Evolutionary conservation across 495 filamentous ascomycete genomes (phyloP).

Genomic region (Copromyces sp.): DNA sequence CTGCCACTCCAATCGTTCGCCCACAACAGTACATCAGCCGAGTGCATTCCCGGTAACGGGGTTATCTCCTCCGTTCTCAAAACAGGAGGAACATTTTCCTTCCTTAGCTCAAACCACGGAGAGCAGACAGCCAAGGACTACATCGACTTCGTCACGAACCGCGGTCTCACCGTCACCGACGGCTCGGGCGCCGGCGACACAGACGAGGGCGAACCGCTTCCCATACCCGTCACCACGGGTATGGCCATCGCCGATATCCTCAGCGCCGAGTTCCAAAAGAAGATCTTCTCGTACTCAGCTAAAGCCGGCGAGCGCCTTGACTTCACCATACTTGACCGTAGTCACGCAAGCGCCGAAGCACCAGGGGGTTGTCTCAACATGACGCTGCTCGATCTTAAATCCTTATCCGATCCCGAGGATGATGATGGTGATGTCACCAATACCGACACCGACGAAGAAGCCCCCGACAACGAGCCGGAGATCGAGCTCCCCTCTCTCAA

Average conservation of each 20-base stretch:
- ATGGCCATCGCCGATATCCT: constrained; percentile 9
- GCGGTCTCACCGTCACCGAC: constrained; percentile 9
- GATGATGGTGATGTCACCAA: background rate
- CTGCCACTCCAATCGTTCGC: background rate
- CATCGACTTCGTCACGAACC: constrained; percentile 8
- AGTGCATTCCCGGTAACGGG: constrained; percentile 5
- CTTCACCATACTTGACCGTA: constrained; percentile 8
- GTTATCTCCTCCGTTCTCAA: constrained; percentile 14
- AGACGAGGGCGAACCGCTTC: constrained; percentile 3
- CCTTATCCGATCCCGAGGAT: background rate
- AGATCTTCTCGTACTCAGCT: constrained; percentile 8
- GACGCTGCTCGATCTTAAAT: background rate
- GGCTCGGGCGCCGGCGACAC: background rate
- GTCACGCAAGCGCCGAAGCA: background rate
- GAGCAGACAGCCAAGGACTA: background rate
- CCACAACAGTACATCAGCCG: background rate
- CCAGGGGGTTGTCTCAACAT: background rate
- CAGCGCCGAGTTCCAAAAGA: constrained; percentile 1
- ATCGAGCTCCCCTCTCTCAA: background rate
- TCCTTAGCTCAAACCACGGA: background rate
- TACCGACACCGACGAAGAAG: background rate
- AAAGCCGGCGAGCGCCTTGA: constrained; percentile 5
- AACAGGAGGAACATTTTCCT: constrained; percentile 12
- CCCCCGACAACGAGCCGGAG: background rate
- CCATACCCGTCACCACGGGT: background rate